Evolutionary conservation across 352 stramenopile genomes (phyloP), one percentile per base, ranked within the genome.

Genomic region (Aphanomyces invadans): DNA sequence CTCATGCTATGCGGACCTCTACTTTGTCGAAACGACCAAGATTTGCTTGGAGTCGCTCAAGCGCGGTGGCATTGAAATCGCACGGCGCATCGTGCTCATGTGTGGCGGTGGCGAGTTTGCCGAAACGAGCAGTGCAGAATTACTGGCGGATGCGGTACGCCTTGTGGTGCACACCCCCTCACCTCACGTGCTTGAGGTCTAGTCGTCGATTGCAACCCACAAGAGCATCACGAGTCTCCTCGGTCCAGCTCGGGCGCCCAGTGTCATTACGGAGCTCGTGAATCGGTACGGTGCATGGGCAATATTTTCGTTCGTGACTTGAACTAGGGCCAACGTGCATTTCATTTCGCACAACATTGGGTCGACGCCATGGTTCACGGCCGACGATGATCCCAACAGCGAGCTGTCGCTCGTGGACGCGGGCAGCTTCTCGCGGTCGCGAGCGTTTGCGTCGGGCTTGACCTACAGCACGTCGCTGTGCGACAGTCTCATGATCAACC

Each of bases 401-500:
- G 60, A 67, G 32, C 60, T 67, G 2, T 67, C 60, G n/a, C 49
- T 67, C 29, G 42, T 67, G 10, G 60, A 67, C 60, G 11, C 42
- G 2, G 42, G 60, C 31, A 67, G 60, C 60, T 86, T 92, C n/a
- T 83, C 82, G 31, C 74, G 77, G 36, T 92, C 83, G 1, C 81
- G 83, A 4, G 81, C 81, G 25, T 94, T 94, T 56, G 81, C 85
- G 0, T 90, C 81, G n/a, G 85, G 85, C 2, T 71, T 94, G 44
- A 84, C 85, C 29, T 94, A 91, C 75, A 92, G 83, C 74, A 87
- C 81, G 12, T 92, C 83, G 19, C 73, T 94, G 29, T 94, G 85
- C 39, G 85, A 94, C 70, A 92, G 81, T 51, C 52, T 94, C 9
- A 84, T 94, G 26, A 90, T 94, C 74, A 94, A 94, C 69, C 83